A percentile compares a stretch with the other conserved stretches of the same genome.
Conservation (phyloP, 768 basidiomycete genomes). For the Mycena floridula region DNA sequence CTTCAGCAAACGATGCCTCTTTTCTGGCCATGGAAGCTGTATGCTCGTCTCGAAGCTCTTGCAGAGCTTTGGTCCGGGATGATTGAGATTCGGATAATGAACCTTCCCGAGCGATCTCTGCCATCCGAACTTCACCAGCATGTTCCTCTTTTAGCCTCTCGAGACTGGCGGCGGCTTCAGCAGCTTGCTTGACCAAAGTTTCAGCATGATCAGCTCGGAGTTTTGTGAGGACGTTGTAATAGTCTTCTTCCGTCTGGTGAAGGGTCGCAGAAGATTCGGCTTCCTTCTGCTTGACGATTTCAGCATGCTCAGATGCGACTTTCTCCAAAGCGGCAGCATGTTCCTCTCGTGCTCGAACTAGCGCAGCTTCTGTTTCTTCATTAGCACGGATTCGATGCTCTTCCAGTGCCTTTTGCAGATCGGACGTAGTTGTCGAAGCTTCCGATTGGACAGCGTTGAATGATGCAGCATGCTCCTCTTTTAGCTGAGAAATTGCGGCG, state of each 20-base stretch:
- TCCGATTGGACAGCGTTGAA: slow-evolving; percentile 35
- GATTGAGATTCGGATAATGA: slow-evolving; percentile 71
- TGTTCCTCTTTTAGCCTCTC: slow-evolving; percentile 76
- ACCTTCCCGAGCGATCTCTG: slow-evolving; percentile 71
- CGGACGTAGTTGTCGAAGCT: slow-evolving; percentile 32
- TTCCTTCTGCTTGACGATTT: slow-evolving; percentile 53
- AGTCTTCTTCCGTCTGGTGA: slow-evolving; percentile 72
- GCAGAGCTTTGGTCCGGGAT: slow-evolving; percentile 52
- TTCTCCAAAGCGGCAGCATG: slow-evolving; percentile 48
- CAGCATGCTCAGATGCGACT: slow-evolving; percentile 46
- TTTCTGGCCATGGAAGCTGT: slow-evolving; percentile 57
- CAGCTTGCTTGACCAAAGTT: slow-evolving; percentile 53
- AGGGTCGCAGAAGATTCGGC: slow-evolving; percentile 50
- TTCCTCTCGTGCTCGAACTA: slow-evolving; percentile 43
- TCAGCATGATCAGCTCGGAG: slow-evolving; percentile 69
- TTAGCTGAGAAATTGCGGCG: slow-evolving; percentile 35
- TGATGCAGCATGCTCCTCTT: slow-evolving; percentile 40
- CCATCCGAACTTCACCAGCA: slow-evolving; percentile 62
- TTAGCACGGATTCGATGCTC: too few species aligned
- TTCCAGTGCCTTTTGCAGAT: slow-evolving; percentile 45
- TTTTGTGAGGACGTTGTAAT: slow-evolving; percentile 74
- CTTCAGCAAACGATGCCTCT: slow-evolving; percentile 57
- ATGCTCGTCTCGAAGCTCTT: slow-evolving; percentile 70
- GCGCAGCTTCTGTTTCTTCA: slow-evolving; percentile 46
- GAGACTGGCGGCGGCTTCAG: slow-evolving; percentile 55